Base-by-base conservation (phyloP, 2,329 filamentous ascomycete species). In the Paecilomyces sp. region DNA sequence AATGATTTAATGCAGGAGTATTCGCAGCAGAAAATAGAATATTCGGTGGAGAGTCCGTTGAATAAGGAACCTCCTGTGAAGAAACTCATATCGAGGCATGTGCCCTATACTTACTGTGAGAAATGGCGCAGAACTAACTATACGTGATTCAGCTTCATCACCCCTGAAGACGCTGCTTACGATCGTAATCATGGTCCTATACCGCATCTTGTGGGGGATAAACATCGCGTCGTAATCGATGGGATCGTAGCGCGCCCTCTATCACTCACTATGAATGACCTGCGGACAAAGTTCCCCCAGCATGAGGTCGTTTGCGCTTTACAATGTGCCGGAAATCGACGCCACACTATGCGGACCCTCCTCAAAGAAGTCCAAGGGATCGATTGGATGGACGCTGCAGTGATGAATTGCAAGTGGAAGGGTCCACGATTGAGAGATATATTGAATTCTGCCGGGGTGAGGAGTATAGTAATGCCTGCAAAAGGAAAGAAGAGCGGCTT, bases 331-430 rank as follows among this genome's bases (percentile, higher is more conserved):
- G 84, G 84, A 22, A 86, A 86, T 64, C 74, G 84, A 7, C 78
- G 84, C 11, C 83, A 86, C 66, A 83, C 82, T 1, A 86, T 86
- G 83, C 80, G 83, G 28, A 85, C 82, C 1, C 74, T 79, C 62
- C 70, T 85, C 28, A 84, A 83, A 65, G 83, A 86, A 68, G 83
- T 86, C 4, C 72, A 78, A 34, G 84, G 84, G 0, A 80, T 86
- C 51, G 83, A 86, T 65, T 86, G 84, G 84, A 77, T 78, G 41
- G 83, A 85, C 64, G 83, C 79, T 47, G 84, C 83, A 0, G 78
- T 85, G 22, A 85, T 85, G 82, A 86, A 85, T 65, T 84, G 83
- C 65, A 76, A 72, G 58, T 86, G 82, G 82, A 77, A 74, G 13
- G 82, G 82, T 0, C 83, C 83, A 1, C 71, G 80, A 3, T 73